Percentiles rank a stretch among this genome's conserved stretches.
Conservation (phyloP, 2,329 filamentous ascomycete species). For the Trichoderma citrinoviride region DNA sequence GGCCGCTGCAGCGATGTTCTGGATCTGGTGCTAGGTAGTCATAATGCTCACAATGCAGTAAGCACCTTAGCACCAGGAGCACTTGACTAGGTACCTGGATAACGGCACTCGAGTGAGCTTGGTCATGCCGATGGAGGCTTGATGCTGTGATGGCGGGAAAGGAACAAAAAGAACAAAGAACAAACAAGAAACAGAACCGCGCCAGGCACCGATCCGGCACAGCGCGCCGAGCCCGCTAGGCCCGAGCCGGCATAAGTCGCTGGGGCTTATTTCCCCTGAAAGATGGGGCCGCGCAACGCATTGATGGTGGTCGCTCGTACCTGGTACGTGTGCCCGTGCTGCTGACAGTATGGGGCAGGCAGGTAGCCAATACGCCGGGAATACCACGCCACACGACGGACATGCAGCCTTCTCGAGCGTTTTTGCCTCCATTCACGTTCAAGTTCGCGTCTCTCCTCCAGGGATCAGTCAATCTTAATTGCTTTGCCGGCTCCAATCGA, state of each 20-base stretch:
- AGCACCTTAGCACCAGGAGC: background rate
- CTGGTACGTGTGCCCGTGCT: background rate
- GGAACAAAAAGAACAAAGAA: background rate
- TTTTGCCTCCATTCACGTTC: no score
- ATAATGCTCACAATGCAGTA: no score
- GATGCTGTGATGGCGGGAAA: background rate
- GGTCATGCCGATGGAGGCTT: no score
- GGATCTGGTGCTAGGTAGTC: no score
- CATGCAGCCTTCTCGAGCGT: no score
- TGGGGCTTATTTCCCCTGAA: slow-evolving; percentile 19
- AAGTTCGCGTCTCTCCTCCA: background rate
- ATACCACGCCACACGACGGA: background rate
- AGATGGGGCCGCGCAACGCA: background rate
- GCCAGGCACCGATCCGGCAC: slow-evolving; percentile 20
- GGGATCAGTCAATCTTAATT: slow-evolving; percentile 1
- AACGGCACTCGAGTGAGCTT: no score
- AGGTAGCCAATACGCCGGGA: background rate
- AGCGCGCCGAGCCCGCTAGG: slow-evolving; percentile 14
- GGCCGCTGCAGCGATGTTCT: background rate
- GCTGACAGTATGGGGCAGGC: background rate
- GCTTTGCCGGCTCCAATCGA: background rate
- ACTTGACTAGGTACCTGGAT: background rate
- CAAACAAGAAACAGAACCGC: background rate
- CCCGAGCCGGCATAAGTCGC: background rate
- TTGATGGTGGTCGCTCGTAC: background rate